A percentile compares a stretch with the other conserved stretches of the same genome.
Evolutionary conservation across 228 moss, liverwort and hornwort species (phyloP).

Genomic region (Sphagnum fallax): DNA sequence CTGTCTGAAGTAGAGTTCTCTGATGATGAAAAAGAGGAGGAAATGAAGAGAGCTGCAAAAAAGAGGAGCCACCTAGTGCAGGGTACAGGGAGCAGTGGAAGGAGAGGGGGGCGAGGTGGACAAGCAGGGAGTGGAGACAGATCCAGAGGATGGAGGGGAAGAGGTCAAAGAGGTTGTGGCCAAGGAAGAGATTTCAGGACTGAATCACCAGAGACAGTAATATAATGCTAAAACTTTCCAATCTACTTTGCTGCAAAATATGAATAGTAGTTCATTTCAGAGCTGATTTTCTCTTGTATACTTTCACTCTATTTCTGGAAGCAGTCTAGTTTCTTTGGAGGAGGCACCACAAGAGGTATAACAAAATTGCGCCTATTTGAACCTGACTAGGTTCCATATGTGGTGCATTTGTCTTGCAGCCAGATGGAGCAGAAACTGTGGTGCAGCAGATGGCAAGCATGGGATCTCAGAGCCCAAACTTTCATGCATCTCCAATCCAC

Average conservation of each 20-base stretch:
- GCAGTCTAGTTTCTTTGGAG: too few relatives aligned
- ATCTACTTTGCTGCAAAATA: background rate
- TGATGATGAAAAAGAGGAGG: constrained; percentile 97
- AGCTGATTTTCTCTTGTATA: background rate
- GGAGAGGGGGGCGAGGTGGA: constrained; percentile 29
- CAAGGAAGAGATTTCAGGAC: constrained; percentile 47
- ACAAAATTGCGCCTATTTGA: background rate
- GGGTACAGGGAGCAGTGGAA: constrained; percentile 23
- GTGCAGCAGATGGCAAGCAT: constrained; percentile 59
- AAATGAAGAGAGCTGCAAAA: constrained; percentile 56
- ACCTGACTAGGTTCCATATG: background rate
- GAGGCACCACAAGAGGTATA: background rate
- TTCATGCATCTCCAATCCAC: constrained; percentile 43
- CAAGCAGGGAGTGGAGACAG: constrained; percentile 27
- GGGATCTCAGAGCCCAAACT: constrained; percentile 66
- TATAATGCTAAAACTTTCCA: background rate
- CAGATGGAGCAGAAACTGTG: constrained; percentile 51
- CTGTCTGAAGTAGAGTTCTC: constrained; percentile 78
- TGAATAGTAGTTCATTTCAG: background rate
- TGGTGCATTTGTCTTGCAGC: constrained; percentile 27
- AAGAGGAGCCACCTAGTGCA: constrained; percentile 31
- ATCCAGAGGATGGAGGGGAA: constrained; percentile 57
- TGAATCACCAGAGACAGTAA: constrained; percentile 56
- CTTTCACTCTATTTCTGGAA: too few relatives aligned
- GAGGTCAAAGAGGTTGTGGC: constrained; percentile 58